These are phyloP conservation scores for Pseudozyma sp. DNA, from an alignment of 1,284 basidiomycete species.

Conservation along the genomic window DNA sequence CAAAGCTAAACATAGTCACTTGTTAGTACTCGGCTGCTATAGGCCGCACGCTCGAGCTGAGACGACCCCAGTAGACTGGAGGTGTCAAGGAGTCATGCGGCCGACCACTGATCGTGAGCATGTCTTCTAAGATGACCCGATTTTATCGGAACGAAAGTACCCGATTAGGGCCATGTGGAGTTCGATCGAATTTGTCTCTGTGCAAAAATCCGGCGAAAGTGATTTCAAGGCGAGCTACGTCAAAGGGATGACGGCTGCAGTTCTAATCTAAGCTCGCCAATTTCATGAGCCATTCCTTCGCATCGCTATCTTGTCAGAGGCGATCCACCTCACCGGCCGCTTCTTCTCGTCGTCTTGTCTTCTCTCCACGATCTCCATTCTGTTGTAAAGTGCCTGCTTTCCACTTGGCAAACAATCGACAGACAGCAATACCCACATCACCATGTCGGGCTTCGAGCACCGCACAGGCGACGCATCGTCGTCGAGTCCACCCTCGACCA, in stretches of 20 bases:
- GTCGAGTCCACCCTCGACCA: conserved; percentile 21
- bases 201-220: no score
- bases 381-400: background rate
- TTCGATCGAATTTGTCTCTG: conserved; percentile 4
- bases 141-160: no score
- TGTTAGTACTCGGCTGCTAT: no score
- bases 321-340: background rate
- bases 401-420: background rate
- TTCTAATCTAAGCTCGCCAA: background rate
- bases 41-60: no score
- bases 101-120: no score
- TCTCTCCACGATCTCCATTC: background rate
- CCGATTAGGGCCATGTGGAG: conserved; percentile 11
- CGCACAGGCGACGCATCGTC: conserved; percentile 17
- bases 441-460: conserved; percentile 22
- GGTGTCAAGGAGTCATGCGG: no score
- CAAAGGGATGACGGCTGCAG: background rate
- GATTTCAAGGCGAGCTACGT: conserved; percentile 4
- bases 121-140: no score
- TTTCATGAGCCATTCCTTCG: background rate
- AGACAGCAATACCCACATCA: background rate
- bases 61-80: no score
- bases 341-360: background rate
- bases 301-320: background rate
- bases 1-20: background rate